Percentiles rank a stretch among this genome's conserved stretches.
Evolutionary conservation across 2,329 filamentous ascomycete genomes (phyloP).

Genomic region (Nakataea oryzae): DNA sequence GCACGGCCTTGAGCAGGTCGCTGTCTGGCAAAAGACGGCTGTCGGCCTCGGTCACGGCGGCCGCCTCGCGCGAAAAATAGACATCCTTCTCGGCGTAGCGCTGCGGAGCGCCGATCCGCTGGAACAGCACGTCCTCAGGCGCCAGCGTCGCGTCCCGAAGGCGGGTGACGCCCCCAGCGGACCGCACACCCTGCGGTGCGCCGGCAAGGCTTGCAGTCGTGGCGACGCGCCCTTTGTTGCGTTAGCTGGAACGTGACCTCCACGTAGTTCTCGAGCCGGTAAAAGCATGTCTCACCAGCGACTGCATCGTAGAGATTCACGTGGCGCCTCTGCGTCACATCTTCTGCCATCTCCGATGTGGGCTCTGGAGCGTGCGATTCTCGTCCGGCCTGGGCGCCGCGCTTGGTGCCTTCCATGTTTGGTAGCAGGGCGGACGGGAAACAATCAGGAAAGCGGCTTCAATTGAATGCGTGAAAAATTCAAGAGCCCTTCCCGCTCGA

Average conservation of each 20-base stretch:
- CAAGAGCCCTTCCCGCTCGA: background rate
- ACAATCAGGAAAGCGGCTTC: background rate
- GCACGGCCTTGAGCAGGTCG: conserved; percentile 58
- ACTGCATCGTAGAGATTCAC: conserved; percentile 64
- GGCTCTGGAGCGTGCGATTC: background rate
- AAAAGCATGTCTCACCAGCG: conserved; percentile 40
- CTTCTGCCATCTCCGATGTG: background rate
- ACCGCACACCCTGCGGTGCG: conserved; percentile 1
- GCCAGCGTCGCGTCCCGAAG: conserved; percentile 32
- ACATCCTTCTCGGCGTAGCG: conserved; percentile 63
- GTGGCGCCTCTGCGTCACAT: conserved; percentile 16
- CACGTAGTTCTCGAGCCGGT: background rate
- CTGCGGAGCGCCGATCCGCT: conserved; percentile 49
- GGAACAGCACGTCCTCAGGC: conserved; percentile 64
- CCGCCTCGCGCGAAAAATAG: conserved; percentile 53
- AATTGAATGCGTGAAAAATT: background rate
- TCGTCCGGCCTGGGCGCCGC: background rate
- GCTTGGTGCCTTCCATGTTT: background rate
- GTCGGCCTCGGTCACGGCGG: conserved; percentile 25
- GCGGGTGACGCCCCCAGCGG: conserved; percentile 12
- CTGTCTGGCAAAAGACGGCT: conserved; percentile 50
- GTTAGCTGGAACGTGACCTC: background rate
- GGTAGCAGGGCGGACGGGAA: background rate
- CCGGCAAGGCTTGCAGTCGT: conserved; percentile 17
- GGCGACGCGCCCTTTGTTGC: conserved; percentile 21